Evolutionary conservation across 257 asterid species (phyloP), one percentile per base, ranked within the genome.

Genomic region (Plantago major): DNA sequence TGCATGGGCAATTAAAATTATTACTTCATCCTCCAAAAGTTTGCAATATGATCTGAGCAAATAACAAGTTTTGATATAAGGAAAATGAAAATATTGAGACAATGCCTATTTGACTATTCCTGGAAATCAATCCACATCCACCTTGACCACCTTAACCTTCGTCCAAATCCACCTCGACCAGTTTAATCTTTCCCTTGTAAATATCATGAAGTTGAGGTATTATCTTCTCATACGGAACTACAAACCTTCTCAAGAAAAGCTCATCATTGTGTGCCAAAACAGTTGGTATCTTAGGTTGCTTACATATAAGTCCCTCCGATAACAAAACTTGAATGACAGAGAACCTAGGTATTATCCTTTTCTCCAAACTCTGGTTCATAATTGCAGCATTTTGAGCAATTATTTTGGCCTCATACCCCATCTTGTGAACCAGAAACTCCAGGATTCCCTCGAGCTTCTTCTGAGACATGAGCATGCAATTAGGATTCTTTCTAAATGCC

Each of bases 281-380:
- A 46, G 62, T 10, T 38, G 4, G n/a, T 13, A 51, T 33, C 2
- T 12, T 43, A 37, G 13, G 5, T 19, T 40, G 42, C 40, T 28
- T 45, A 15, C 5, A 3, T 30, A 65, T 43, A 37, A 68, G 60
- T 18, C 56, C 48, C 10, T 37, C 61, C 1, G 19, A 60, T 16
- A 5, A 3, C 62, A 68, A 53, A 14, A 60, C 18, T 2, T 43
- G 61, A 28, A 51, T 19, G 9, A 53, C 49, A 17, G 62, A 48
- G 7, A 55, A 52, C 62, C 73, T 68, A 30, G 67, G 73, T 10
- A 59, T 60, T 38, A 60, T 68, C 67, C 62, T 60, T n/a, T 68
- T 68, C 56, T 68, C 67, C 73, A 68, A 43, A 60, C 47, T 68
- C 42, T 5, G 46, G 10, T 1, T 4, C 38, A 65, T 22, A 65